A percentile compares a stretch with the other conserved stretches of the same genome.
These are phyloP conservation scores for Nakaseomyces bracarensis DNA, from an alignment of 1,139 yeast species.

Conservation along the genomic window DNA sequence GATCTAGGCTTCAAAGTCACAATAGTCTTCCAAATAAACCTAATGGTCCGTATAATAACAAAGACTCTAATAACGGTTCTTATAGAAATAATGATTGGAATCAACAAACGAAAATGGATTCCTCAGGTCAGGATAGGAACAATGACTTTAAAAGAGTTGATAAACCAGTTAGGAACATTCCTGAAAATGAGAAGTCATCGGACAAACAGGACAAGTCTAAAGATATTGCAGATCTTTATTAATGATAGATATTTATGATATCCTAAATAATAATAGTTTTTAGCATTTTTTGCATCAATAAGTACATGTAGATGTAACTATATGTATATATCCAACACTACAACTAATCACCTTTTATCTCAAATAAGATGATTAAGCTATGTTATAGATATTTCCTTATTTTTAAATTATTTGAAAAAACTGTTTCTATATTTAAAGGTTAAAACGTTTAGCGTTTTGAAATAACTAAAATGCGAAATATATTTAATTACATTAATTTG, in stretches of 20 bases:
- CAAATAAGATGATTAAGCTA: too few relatives aligned
- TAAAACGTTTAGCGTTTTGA: neutral
- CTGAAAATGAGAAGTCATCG: neutral
- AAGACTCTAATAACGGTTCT: neutral
- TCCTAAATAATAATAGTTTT: too few relatives aligned
- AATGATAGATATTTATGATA: too few relatives aligned
- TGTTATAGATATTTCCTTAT: too few relatives aligned
- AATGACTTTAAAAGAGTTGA: too few relatives aligned
- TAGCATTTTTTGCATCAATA: neutral
- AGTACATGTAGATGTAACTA: neutral
- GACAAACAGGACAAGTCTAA: neutral
- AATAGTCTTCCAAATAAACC: conserved; percentile 1
- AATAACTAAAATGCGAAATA: conserved; percentile 6
- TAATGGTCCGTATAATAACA: neutral
- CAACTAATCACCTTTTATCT: neutral
- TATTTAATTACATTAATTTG: conserved; percentile 7
- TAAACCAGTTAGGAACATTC: neutral
- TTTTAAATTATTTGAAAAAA: too few relatives aligned
- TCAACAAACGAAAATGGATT: neutral
- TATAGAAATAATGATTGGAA: neutral
- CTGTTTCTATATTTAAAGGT: neutral
- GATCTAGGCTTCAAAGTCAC: conserved; percentile 1
- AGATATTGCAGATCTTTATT: conserved; percentile 6
- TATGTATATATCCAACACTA: neutral
- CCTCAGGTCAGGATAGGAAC: too few relatives aligned